phyloP scores from a whole-genome alignment of 2,329 filamentous ascomycete species.

The Thielaviopsis ethacetica region DNA sequence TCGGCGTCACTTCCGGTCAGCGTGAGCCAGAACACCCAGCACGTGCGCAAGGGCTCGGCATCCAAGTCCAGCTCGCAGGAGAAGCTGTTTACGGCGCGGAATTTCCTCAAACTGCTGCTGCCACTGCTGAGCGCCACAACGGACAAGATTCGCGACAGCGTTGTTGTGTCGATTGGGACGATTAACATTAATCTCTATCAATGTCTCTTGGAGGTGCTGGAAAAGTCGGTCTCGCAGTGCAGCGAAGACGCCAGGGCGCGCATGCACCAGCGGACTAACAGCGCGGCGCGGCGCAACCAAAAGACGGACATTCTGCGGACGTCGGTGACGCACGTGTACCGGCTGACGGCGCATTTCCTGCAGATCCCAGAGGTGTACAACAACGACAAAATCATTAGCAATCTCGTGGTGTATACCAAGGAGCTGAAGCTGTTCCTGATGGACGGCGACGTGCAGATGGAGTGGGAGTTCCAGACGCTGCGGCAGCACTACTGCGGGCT shows the following conservation, averaged over 20 bases:
- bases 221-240: constrained; percentile 70
- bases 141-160: constrained; percentile 69
- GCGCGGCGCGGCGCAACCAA: constrained; percentile 63
- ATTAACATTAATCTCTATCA: constrained; percentile 92
- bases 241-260: constrained; percentile 77
- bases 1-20: constrained; percentile 19
- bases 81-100: constrained; percentile 74
- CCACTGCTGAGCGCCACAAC: constrained; percentile 71
- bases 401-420: constrained; percentile 76
- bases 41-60: constrained; percentile 60
- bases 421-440: constrained; percentile 89
- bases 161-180: constrained; percentile 80
- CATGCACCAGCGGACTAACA: constrained; percentile 73
- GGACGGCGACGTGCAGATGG: constrained; percentile 84
- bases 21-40: constrained; percentile 36
- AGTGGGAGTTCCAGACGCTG: constrained; percentile 85
- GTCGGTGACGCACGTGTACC: constrained; percentile 92
- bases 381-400: constrained; percentile 81
- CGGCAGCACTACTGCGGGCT: constrained; percentile 87
- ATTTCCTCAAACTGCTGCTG: constrained; percentile 81
- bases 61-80: constrained; percentile 49
- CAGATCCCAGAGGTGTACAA: constrained; percentile 61
- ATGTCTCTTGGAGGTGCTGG: constrained; percentile 75
- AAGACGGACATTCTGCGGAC: constrained; percentile 78
- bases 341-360: constrained; percentile 79